Evolutionary conservation across 1,284 basidiomycete species (phyloP).

Genomic region (Violaceomyces palustris): DNA sequence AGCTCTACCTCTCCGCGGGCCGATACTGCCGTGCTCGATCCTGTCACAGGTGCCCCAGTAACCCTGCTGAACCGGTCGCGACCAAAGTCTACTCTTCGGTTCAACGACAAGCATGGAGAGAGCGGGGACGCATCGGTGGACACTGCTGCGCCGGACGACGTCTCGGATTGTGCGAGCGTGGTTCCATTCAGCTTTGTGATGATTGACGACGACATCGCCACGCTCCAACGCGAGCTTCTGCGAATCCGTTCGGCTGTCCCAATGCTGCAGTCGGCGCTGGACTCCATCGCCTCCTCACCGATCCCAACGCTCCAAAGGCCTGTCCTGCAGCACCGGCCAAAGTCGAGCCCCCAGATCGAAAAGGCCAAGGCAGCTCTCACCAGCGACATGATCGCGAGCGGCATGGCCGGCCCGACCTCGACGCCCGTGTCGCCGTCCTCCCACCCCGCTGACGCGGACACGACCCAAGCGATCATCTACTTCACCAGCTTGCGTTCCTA

Average conservation of each 20-base stretch:
- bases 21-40: conserved; percentile 36
- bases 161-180: no score
- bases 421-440: no score
- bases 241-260: conserved; percentile 36
- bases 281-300: conserved; percentile 4
- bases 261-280: conserved; percentile 24
- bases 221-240: conserved; percentile 33
- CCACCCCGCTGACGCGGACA: no score
- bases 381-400: no score
- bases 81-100: neutral
- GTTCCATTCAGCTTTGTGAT: conserved; percentile 38
- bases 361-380: no score
- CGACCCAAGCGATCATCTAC: conserved; percentile 38
- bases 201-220: conserved; percentile 41
- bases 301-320: neutral
- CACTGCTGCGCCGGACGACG: no score
- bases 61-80: conserved; percentile 14
- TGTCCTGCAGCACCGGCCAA: conserved; percentile 19
- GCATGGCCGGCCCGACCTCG: no score
- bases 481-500: conserved; percentile 39
- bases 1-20: neutral
- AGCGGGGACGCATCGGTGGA: no score
- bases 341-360: conserved; percentile 28
- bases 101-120: neutral
- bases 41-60: conserved; percentile 34